Conservation (phyloP, 2,329 filamentous ascomycete genomes). For the Colletotrichum sp. region DNA sequence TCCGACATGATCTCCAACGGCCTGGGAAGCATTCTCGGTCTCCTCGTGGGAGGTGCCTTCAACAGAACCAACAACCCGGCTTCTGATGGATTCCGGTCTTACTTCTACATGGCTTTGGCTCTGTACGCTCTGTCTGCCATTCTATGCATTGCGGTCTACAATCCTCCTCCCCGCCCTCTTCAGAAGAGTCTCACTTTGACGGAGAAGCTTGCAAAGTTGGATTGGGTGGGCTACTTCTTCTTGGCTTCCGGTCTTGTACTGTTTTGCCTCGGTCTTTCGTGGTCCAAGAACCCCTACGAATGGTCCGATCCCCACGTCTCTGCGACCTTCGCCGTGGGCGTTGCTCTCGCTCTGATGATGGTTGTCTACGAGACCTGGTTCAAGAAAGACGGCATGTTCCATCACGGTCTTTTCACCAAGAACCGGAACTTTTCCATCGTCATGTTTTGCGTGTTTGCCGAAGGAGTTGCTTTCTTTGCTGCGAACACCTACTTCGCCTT, state of each 20-base stretch:
- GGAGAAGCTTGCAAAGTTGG: slow-evolving; percentile 39
- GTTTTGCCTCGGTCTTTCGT: slow-evolving; percentile 43
- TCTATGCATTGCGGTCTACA: slow-evolving; percentile 35
- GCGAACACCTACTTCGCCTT: slow-evolving; percentile 49
- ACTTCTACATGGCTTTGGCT: slow-evolving; percentile 38
- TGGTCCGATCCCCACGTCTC: slow-evolving; percentile 40
- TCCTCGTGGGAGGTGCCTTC: slow-evolving; percentile 38
- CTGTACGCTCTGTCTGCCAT: slow-evolving; percentile 30
- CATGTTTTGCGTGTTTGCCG: slow-evolving; percentile 38
- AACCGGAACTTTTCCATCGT: slow-evolving; percentile 42
- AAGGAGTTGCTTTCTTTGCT: slow-evolving; percentile 44
- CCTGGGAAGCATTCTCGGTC: slow-evolving; percentile 43
- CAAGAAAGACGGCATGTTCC: slow-evolving; percentile 45
- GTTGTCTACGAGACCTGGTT: slow-evolving; percentile 37
- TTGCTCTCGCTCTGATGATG: slow-evolving; percentile 29
- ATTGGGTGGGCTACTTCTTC: slow-evolving; percentile 43
- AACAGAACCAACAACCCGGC: slow-evolving; percentile 31
- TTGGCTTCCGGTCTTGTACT: slow-evolving; percentile 38
- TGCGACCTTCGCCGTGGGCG: slow-evolving; percentile 36
- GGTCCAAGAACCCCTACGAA: slow-evolving; percentile 41
- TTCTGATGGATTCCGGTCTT: slow-evolving; percentile 40
- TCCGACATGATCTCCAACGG: slow-evolving; percentile 32
- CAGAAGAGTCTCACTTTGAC: slow-evolving; percentile 29
- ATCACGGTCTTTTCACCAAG: slow-evolving; percentile 40
- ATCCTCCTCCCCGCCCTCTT: slow-evolving; percentile 31